phyloP scores from a whole-genome alignment of 2,329 filamentous ascomycete genomes.

The Elsinoe arachidis region DNA sequence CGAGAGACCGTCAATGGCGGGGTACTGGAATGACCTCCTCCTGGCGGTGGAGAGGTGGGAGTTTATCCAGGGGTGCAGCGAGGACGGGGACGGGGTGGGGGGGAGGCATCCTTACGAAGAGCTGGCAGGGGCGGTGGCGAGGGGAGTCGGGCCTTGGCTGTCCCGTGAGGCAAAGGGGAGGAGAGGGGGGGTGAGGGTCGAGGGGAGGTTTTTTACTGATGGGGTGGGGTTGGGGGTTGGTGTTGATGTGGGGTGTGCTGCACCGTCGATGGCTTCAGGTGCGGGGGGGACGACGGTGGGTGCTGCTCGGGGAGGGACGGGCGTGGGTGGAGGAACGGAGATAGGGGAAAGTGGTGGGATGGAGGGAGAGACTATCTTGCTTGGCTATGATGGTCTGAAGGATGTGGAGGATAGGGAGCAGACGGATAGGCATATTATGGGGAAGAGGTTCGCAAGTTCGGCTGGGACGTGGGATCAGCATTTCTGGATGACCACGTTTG shows the following conservation, averaged over 20 bases:
- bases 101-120: background rate
- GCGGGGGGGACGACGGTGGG: too few relatives aligned
- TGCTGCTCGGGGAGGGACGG: background rate
- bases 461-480: conserved; percentile 6
- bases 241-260: background rate
- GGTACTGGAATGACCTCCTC: background rate
- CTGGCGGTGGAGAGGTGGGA: background rate
- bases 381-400: background rate
- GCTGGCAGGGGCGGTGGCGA: background rate
- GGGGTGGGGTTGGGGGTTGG: background rate
- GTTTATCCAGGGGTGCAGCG: background rate
- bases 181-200: background rate
- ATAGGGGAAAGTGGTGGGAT: background rate
- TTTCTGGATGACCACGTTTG: conserved; percentile 4
- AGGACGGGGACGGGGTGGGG: background rate
- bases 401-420: background rate
- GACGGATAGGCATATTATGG: background rate
- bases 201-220: background rate
- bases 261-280: too few relatives aligned
- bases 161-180: background rate
- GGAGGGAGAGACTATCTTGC: background rate
- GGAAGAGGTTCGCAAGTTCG: background rate
- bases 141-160: background rate
- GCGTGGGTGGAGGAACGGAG: background rate
- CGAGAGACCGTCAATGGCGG: background rate